These are phyloP conservation scores for Fonsecaea pedrosoi DNA, from an alignment of 2,329 filamentous ascomycete genomes.

Conservation along the genomic window DNA sequence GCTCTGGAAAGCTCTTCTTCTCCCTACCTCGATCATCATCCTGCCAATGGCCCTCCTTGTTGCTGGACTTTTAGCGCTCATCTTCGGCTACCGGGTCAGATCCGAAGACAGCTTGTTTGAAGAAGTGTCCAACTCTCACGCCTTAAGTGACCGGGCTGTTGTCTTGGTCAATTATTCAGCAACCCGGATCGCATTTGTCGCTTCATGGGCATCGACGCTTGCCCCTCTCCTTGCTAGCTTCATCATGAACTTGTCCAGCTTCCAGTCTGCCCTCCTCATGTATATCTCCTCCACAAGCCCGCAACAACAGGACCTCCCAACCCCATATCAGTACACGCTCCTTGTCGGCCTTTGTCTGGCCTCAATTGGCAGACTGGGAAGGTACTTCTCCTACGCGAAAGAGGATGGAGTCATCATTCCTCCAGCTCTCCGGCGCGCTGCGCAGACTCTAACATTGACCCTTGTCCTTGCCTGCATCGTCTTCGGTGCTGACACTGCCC, in stretches of 20 bases:
- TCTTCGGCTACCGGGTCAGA: slow-evolving; percentile 36
- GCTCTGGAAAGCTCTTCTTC: slow-evolving; percentile 32
- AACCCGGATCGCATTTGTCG: slow-evolving; percentile 38
- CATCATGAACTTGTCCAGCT: slow-evolving; percentile 36
- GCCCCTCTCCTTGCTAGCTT: slow-evolving; percentile 38
- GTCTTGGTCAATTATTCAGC: slow-evolving; percentile 39
- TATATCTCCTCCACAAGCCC: slow-evolving; percentile 24
- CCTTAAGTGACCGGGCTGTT: slow-evolving; percentile 26
- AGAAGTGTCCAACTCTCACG: slow-evolving; percentile 26
- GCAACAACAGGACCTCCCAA: slow-evolving; percentile 33
- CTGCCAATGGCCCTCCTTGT: slow-evolving; percentile 37
- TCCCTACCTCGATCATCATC: slow-evolving; percentile 33
- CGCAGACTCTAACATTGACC: slow-evolving; percentile 27
- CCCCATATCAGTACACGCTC: slow-evolving; percentile 39
- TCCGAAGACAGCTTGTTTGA: slow-evolving; percentile 29
- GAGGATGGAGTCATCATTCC: slow-evolving; percentile 27
- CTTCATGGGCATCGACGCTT: slow-evolving; percentile 37
- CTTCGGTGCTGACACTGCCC: slow-evolving; percentile 33
- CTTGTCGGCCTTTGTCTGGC: slow-evolving; percentile 37
- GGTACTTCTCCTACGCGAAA: slow-evolving; percentile 35
- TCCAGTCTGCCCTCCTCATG: slow-evolving; percentile 28
- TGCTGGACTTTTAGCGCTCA: slow-evolving; percentile 33
- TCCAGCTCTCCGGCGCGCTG: slow-evolving; percentile 33
- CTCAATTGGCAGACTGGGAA: slow-evolving; percentile 33
- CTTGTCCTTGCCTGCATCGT: slow-evolving; percentile 33